These are phyloP conservation scores for Corylus avellana DNA, from an alignment of 306 rosid species.

Conservation along the genomic window DNA sequence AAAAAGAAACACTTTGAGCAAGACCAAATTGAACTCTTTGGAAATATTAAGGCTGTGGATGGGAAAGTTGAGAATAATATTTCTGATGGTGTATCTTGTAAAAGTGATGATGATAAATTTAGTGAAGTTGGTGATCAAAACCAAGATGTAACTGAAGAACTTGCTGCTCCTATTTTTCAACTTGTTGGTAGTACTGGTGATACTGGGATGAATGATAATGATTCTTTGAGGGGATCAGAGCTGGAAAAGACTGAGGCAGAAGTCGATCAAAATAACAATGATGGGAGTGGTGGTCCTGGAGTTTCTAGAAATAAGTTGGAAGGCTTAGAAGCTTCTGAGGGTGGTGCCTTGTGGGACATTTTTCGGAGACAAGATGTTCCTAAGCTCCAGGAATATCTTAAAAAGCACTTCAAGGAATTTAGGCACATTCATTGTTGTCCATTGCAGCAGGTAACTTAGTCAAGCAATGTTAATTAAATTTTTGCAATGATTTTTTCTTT, in stretches of 20 bases:
- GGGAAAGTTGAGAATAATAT: neutral
- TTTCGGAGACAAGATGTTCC: constrained; percentile 87
- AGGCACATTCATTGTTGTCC: constrained; percentile 68
- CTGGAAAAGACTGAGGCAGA: constrained; percentile 14
- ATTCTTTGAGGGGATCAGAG: neutral
- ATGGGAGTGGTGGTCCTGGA: neutral
- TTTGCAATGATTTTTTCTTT: neutral
- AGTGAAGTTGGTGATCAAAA: constrained; percentile 3
- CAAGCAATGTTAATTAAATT: neutral
- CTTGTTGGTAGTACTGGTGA: neutral
- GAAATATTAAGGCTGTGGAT: constrained; percentile 15
- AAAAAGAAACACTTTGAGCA: constrained; percentile 48
- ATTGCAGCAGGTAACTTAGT: constrained; percentile 55
- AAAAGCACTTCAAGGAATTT: constrained; percentile 70
- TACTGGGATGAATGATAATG: neutral
- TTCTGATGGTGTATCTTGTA: constrained; percentile 10
- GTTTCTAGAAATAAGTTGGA: constrained; percentile 14
- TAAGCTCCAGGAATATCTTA: constrained; percentile 69
- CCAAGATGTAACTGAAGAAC: neutral
- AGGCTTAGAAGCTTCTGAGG: constrained; percentile 41
- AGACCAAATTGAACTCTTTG: constrained; percentile 53
- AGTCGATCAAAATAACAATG: constrained; percentile 19
- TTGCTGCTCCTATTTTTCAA: constrained; percentile 6
- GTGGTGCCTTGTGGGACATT: constrained; percentile 94
- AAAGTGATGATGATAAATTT: constrained; percentile 6